Base-by-base conservation (phyloP, 1,284 basidiomycete species). In the Grifola frondosa region DNA sequence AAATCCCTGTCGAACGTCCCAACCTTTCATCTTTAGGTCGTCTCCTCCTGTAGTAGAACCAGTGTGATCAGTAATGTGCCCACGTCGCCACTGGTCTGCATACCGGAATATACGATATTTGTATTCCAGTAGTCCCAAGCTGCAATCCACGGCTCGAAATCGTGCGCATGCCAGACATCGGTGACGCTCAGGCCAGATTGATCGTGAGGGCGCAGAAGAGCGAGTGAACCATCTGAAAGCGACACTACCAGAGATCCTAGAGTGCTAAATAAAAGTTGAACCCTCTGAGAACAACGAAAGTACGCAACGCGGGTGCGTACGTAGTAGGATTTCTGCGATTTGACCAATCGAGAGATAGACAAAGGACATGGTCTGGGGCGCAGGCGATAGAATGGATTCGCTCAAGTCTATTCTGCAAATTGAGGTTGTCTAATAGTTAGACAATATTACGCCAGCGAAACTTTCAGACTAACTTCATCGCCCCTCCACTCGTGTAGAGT, bases 91-190 rank as follows among this genome's bases (percentile, higher is more conserved):
- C n/a, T 21, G 21, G 24, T 20, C 9, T 19, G 48, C 64, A 31
- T 45, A 88, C 93, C 95, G 12, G 91, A 94, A 71, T 92, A 97
- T 3, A 96, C 73, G 12, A 87, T 64, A 53, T 82, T 80, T 0
- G 73, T 67, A 47, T 91, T 68, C 86, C 89, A 94, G 53, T 88
- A 85, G 60, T 97, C 81, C 82, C 91, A 99, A 0, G 89, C 84
- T 0, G 86, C 82, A 35, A 93, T 84, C 97, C 97, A 99, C 0
- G 96, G 89, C 62, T 99, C 97, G 58, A 83, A 86, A 48, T 94
- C 91, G 61, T 99, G 97, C 5, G 91, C 96, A 44, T 78, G 69
- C 95, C 96, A 99, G 2, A 69, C 71, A 13, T 75, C 62, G 2
- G 65, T 64, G 1, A 84, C 61, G 0, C 60, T 40, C 11, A 88